A percentile compares a stretch with the other conserved stretches of the same genome.
Evolutionary conservation across 331 rosid genomes (phyloP).

Genomic region (Quercus phellos): DNA sequence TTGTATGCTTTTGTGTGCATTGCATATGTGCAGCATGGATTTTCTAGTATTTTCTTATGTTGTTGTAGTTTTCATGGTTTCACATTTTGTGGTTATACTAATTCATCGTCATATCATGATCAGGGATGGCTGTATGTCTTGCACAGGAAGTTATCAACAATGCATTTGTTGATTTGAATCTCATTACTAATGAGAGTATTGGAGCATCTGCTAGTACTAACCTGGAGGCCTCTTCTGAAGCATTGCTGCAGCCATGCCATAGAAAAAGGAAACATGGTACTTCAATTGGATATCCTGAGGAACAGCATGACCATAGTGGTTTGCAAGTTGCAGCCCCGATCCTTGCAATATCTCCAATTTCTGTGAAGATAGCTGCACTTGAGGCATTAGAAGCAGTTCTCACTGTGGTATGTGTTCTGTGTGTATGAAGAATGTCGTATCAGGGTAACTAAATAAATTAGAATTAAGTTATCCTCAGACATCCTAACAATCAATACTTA

Average conservation of each 20-base stretch:
- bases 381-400: conserved; percentile 75
- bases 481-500: neutral
- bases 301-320: conserved; percentile 28
- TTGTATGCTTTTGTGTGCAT: neutral
- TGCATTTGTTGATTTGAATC: conserved; percentile 60
- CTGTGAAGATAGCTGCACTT: conserved; percentile 76
- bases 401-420: conserved; percentile 54
- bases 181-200: conserved; percentile 27
- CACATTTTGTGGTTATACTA: conserved; percentile 9
- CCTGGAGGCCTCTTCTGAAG: conserved; percentile 34
- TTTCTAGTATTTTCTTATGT: neutral
- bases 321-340: conserved; percentile 29
- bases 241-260: conserved; percentile 27
- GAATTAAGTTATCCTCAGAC: neutral
- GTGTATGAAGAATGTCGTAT: neutral
- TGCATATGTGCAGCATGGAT: neutral
- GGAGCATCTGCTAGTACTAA: conserved; percentile 28
- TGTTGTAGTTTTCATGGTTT: neutral
- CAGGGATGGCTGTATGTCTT: conserved; percentile 78
- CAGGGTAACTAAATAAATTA: neutral
- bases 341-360: conserved; percentile 30
- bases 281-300: conserved; percentile 32
- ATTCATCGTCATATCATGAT: conserved; percentile 22
- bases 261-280: conserved; percentile 61
- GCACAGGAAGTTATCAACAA: conserved; percentile 59